These are phyloP conservation scores for Cryptococcus amylolentus DNA, from an alignment of 1,284 basidiomycete genomes.

Conservation along the genomic window DNA sequence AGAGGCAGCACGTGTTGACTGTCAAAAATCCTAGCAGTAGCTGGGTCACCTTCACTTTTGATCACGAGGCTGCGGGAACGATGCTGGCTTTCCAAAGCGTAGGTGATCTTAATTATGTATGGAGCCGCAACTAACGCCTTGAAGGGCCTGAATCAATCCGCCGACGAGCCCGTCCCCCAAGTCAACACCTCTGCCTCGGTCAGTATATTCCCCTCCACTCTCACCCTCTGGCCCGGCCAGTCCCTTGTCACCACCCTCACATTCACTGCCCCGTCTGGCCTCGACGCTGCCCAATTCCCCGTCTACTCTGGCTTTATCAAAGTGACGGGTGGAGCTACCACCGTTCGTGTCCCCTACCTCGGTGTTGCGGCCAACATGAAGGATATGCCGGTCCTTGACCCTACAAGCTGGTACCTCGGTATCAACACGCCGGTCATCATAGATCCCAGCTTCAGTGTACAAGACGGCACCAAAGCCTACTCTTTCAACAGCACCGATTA, in stretches of 20 bases:
- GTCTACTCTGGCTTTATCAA: slow-evolving; percentile 42
- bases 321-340: slow-evolving; percentile 23
- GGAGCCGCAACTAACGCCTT: neutral
- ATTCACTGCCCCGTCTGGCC: slow-evolving; percentile 33
- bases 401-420: slow-evolving; percentile 27
- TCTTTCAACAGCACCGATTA: slow-evolving; percentile 54
- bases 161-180: slow-evolving; percentile 27
- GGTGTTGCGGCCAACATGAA: slow-evolving; percentile 45
- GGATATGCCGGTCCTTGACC: slow-evolving; percentile 38
- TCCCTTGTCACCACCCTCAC: slow-evolving; percentile 20
- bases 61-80: slow-evolving; percentile 33
- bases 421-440: slow-evolving; percentile 34
- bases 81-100: slow-evolving; percentile 26
- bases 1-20: slow-evolving; percentile 47
- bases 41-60: slow-evolving; percentile 26
- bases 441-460: slow-evolving; percentile 13
- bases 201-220: slow-evolving; percentile 25
- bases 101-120: slow-evolving; percentile 1
- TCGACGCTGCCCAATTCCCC: slow-evolving; percentile 34
- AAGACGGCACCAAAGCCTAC: slow-evolving; percentile 51
- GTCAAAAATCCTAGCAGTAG: slow-evolving; percentile 32
- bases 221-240: slow-evolving; percentile 31
- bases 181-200: slow-evolving; percentile 27
- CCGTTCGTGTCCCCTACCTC: slow-evolving; percentile 35
- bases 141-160: slow-evolving; percentile 28